phyloP scores from a whole-genome alignment of 192 early-diverging fungal species.

The Borealophlyctis nickersoniae region DNA sequence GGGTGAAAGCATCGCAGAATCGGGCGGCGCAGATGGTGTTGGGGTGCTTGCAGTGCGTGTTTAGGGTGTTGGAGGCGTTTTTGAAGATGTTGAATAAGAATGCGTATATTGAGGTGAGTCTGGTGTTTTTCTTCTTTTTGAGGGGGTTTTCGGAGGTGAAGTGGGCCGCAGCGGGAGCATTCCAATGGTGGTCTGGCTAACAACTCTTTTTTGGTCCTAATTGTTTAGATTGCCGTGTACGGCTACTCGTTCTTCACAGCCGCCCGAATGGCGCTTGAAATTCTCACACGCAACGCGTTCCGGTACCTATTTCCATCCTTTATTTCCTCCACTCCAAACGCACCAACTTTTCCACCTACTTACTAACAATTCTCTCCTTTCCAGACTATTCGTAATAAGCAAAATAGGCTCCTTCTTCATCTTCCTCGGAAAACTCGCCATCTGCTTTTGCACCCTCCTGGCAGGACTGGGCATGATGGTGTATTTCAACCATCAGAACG shows the following conservation, averaged over 20 bases:
- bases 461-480: slow-evolving; percentile 31
- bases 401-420: slow-evolving; percentile 47
- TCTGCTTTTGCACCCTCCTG: slow-evolving; percentile 34
- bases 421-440: slow-evolving; percentile 45
- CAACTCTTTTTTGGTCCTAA: too few species aligned
- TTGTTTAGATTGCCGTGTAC: slow-evolving; percentile 41
- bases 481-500: slow-evolving; percentile 7
- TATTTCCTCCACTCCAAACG: not conserved
- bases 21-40: slow-evolving; percentile 31
- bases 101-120: slow-evolving; percentile 47
- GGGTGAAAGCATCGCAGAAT: slow-evolving; percentile 29
- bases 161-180: too few species aligned
- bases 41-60: slow-evolving; percentile 44
- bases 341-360: too few species aligned
- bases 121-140: too few species aligned
- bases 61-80: slow-evolving; percentile 38
- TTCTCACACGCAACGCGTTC: slow-evolving; percentile 47
- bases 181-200: not conserved
- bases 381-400: slow-evolving; percentile 32
- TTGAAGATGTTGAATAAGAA: slow-evolving; percentile 58
- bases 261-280: slow-evolving; percentile 34
- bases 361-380: too few species aligned
- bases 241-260: slow-evolving; percentile 52
- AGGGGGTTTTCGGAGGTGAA: not conserved
- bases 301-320: slow-evolving; percentile 17